Percentiles rank a stretch among this genome's conserved stretches.
phyloP scores from a whole-genome alignment of 2,329 filamentous ascomycete species.

The Tolypocladium nubicola region DNA sequence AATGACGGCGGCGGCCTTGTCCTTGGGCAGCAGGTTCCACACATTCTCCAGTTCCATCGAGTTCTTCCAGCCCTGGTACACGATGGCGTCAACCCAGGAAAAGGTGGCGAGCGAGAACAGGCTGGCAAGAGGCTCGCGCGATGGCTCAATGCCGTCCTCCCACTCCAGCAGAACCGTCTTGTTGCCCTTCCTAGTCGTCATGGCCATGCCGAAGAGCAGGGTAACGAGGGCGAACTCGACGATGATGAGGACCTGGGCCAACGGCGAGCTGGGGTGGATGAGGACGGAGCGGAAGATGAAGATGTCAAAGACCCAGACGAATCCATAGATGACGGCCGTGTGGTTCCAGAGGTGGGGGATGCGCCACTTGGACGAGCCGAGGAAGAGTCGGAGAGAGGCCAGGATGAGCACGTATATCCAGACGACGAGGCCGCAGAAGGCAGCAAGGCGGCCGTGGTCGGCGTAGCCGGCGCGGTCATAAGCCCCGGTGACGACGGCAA shows the following conservation, averaged over 20 bases:
- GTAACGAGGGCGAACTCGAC: constrained; percentile 66
- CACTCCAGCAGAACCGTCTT: constrained; percentile 80
- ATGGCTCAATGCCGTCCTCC: constrained; percentile 80
- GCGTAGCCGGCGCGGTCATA: constrained; percentile 44
- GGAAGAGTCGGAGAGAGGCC: constrained; percentile 59
- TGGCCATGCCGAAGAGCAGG: constrained; percentile 62
- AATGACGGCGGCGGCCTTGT: constrained; percentile 76
- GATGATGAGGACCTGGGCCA: constrained; percentile 55
- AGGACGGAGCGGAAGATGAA: constrained; percentile 77
- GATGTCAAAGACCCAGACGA: constrained; percentile 69
- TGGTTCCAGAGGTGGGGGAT: constrained; percentile 82
- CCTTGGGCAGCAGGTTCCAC: constrained; percentile 81
- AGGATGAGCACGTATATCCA: constrained; percentile 78
- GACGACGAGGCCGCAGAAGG: constrained; percentile 55
- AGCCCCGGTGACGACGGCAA: constrained; percentile 48
- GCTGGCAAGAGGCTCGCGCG: constrained; percentile 77
- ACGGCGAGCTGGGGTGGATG: constrained; percentile 59
- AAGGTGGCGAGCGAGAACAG: constrained; percentile 83
- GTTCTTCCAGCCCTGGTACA: constrained; percentile 80
- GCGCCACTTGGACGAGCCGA: constrained; percentile 52
- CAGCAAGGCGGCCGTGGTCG: constrained; percentile 39
- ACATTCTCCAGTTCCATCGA: constrained; percentile 75
- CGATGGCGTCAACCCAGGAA: constrained; percentile 79
- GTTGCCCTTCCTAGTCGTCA: constrained; percentile 85
- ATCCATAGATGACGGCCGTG: constrained; percentile 71